These are phyloP conservation scores for Didymella segeticola DNA, from an alignment of 2,329 filamentous ascomycete genomes.

Conservation along the genomic window DNA sequence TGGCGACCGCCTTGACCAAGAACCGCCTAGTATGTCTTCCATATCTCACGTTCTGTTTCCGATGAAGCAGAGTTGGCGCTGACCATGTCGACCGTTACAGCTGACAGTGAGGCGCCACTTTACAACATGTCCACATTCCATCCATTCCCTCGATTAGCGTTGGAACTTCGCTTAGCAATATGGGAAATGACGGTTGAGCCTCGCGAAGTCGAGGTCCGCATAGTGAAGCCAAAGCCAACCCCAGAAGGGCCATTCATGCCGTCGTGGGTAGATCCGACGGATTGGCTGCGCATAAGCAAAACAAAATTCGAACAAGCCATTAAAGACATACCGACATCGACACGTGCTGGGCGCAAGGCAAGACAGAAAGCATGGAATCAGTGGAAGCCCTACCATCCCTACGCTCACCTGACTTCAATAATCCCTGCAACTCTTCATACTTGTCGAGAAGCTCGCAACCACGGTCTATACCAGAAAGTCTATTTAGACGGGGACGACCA, in stretches of 20 bases:
- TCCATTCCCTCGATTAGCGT: slow-evolving; percentile 18
- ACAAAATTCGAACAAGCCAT: not conserved
- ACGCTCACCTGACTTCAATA: not conserved
- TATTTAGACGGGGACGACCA: not conserved
- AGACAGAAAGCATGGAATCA: too few species aligned
- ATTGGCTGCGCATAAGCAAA: not conserved
- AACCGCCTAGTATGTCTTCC: too few species aligned
- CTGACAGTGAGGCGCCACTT: not conserved
- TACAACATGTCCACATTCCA: slow-evolving; percentile 13
- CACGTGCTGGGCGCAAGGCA: too few species aligned
- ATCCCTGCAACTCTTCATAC: not conserved
- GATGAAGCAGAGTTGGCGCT: too few species aligned
- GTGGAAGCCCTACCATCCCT: not conserved
- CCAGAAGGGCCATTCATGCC: not conserved
- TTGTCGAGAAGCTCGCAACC: not conserved
- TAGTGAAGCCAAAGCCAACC: not conserved
- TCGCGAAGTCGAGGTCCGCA: slow-evolving; percentile 19
- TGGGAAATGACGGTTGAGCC: slow-evolving; percentile 23
- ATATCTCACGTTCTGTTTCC: too few species aligned
- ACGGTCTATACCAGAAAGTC: not conserved
- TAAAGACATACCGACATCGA: not conserved
- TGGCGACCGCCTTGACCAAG: too few species aligned
- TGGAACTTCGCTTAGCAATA: slow-evolving; percentile 19
- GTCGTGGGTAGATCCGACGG: not conserved
- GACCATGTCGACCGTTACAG: too few species aligned